These are phyloP conservation scores for Aspergillus piperis DNA, from an alignment of 2,329 filamentous ascomycete species.

Conservation along the genomic window DNA sequence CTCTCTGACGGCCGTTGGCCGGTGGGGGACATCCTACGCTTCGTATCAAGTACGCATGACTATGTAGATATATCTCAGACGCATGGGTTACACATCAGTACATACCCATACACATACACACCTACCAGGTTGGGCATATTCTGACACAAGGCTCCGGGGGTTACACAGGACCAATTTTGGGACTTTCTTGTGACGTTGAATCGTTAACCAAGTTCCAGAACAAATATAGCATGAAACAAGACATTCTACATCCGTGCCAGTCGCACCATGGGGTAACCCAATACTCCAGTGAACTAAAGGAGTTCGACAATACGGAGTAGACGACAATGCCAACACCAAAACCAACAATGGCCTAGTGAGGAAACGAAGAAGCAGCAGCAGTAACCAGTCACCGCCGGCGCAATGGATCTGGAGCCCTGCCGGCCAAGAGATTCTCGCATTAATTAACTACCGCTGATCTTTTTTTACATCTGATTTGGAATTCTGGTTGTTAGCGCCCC, in stretches of 20 bases:
- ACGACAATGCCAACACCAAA: background rate
- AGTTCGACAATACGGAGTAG: background rate
- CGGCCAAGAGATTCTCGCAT: conserved; percentile 2
- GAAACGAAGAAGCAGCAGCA: background rate
- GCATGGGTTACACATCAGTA: background rate
- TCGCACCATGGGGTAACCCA: background rate
- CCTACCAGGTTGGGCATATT: background rate
- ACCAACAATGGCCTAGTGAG: background rate
- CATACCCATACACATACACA: background rate
- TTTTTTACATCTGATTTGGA: conserved; percentile 19
- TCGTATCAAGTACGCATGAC: background rate
- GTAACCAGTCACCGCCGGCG: background rate
- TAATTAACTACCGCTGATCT: conserved; percentile 8
- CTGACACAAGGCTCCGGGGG: background rate
- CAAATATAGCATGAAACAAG: conserved; percentile 1
- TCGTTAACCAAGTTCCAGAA: background rate
- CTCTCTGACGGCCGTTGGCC: no score
- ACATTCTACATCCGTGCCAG: background rate
- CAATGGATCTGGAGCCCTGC: background rate
- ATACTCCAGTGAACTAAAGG: background rate
- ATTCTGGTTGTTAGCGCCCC: conserved; percentile 18
- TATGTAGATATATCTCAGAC: background rate
- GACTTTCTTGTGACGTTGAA: background rate
- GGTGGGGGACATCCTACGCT: background rate
- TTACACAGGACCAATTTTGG: background rate